phyloP scores from a whole-genome alignment of 805 yeast species.

The Yamadazyma scolyti region DNA sequence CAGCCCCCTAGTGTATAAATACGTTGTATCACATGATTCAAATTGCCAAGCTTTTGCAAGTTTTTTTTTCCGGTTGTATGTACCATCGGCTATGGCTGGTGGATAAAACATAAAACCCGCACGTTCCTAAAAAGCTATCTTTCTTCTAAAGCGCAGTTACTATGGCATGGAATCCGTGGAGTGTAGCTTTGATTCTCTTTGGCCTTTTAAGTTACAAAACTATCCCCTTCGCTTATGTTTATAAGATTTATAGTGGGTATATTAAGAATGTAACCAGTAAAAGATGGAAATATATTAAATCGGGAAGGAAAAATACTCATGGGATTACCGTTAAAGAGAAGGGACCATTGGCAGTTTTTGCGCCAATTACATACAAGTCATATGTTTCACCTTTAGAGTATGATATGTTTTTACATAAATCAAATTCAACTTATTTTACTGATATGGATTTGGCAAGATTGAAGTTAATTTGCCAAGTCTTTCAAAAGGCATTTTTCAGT shows the following conservation, averaged over 20 bases:
- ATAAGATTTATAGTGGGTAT: constrained; percentile 56
- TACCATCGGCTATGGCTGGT: too few relatives aligned
- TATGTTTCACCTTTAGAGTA: constrained; percentile 75
- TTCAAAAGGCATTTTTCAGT: constrained; percentile 53
- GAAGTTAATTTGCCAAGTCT: constrained; percentile 51
- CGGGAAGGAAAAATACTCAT: constrained; percentile 27
- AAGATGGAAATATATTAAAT: constrained; percentile 14
- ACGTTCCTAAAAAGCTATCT: too few relatives aligned
- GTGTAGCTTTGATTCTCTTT: too few relatives aligned
- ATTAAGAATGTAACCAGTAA: constrained; percentile 40
- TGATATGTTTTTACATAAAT: constrained; percentile 84
- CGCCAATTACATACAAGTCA: constrained; percentile 40
- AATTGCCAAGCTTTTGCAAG: too few relatives aligned
- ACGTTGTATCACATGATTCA: too few relatives aligned
- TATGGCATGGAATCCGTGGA: too few relatives aligned
- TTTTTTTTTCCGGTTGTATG: too few relatives aligned
- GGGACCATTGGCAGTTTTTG: constrained; percentile 36
- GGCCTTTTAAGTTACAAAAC: constrained; percentile 62
- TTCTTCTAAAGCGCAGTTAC: too few relatives aligned
- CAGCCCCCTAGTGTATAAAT: too few relatives aligned
- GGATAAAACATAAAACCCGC: too few relatives aligned
- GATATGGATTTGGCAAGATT: constrained; percentile 81
- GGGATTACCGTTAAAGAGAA: constrained; percentile 22
- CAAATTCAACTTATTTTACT: constrained; percentile 77
- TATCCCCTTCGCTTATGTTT: constrained; percentile 62